A percentile compares a stretch with the other conserved stretches of the same genome.
phyloP scores from a whole-genome alignment of 345 rosid species.

The Populus nigra region DNA sequence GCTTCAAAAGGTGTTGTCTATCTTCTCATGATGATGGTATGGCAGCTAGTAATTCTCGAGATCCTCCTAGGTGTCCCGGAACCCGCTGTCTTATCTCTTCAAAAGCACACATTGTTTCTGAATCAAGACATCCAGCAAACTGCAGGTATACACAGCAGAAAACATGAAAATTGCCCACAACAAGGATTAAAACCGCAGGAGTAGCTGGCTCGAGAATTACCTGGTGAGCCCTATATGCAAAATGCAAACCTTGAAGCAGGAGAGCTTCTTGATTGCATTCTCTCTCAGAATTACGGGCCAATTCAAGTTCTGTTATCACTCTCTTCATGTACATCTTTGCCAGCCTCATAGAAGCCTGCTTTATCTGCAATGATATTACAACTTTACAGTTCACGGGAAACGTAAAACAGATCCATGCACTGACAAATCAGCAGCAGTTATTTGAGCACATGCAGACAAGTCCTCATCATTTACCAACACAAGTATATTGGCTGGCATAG shows the following conservation, averaged over 20 bases:
- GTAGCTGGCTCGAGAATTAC: conserved; percentile 29
- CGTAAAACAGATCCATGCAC: no score
- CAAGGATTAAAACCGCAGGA: not conserved
- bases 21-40: conserved; percentile 40
- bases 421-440: no score
- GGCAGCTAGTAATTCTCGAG: conserved; percentile 48
- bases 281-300: conserved; percentile 48
- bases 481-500: no score
- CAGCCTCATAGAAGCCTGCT: conserved; percentile 64
- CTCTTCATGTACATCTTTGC: conserved; percentile 75
- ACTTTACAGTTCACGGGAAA: no score
- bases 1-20: not conserved
- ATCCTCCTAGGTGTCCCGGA: conserved; percentile 47
- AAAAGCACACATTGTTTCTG: conserved; percentile 74
- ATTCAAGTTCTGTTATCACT: conserved; percentile 68
- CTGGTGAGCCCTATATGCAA: conserved; percentile 81
- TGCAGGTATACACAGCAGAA: conserved; percentile 17
- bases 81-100: conserved; percentile 77
- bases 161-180: not conserved
- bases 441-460: no score
- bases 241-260: conserved; percentile 77
- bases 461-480: no score
- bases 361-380: conserved; percentile 50
- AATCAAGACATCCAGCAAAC: conserved; percentile 89
- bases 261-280: conserved; percentile 70